Percentiles rank a stretch among this genome's conserved stretches.
Conservation (phyloP, 177 flowering plant genomes). For the Tripterygium wilfordii region DNA sequence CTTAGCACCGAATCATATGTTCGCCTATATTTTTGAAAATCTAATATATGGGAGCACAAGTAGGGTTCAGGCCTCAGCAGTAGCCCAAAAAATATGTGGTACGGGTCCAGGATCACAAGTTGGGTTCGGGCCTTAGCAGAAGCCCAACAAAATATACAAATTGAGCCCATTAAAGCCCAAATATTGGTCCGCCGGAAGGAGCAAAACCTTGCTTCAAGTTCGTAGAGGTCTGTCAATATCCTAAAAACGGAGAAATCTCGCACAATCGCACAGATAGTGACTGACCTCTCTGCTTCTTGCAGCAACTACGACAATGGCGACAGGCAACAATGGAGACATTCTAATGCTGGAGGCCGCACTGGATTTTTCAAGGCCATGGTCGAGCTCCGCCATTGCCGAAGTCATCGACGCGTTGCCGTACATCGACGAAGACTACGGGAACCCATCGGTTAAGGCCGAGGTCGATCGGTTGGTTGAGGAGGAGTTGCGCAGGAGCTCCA, state of each 20-base stretch:
- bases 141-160: too few relatives aligned
- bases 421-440: constrained; percentile 86
- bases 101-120: too few relatives aligned
- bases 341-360: constrained; percentile 92
- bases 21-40: too few relatives aligned
- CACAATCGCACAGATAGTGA: neutral
- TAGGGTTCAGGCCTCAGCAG: too few relatives aligned
- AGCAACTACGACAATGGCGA: neutral
- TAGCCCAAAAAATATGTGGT: too few relatives aligned
- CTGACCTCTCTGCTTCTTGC: neutral
- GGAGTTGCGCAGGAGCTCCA: constrained; percentile 84
- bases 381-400: constrained; percentile 33
- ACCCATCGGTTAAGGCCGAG: constrained; percentile 60
- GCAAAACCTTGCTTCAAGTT: too few relatives aligned
- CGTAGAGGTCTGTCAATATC: too few relatives aligned
- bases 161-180: too few relatives aligned
- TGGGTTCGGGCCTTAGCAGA: too few relatives aligned
- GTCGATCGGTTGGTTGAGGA: constrained; percentile 88
- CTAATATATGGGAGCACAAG: too few relatives aligned
- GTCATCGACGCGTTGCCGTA: constrained; percentile 84
- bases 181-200: too few relatives aligned
- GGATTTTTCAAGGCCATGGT: constrained; percentile 27
- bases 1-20: too few relatives aligned
- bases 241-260: neutral
- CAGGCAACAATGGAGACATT: constrained; percentile 28